Base-by-base conservation (phyloP, 768 basidiomycete genomes). In the Exidia glandulosa region DNA sequence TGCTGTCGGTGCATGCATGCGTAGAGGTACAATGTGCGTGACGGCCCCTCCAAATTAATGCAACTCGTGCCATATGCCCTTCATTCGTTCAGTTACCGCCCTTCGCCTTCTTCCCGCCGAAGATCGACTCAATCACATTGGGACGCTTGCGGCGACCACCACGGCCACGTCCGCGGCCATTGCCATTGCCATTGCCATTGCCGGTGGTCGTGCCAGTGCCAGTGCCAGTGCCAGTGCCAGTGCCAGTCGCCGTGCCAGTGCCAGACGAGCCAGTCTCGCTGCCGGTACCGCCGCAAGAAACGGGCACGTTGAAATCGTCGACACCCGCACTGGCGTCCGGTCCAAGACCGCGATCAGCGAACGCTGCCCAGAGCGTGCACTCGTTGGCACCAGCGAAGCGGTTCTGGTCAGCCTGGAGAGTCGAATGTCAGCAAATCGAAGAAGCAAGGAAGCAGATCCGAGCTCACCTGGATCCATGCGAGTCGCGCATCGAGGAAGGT, bases 361-460 rank as follows among this genome's bases (percentile, higher is more conserved):
- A 82, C 14, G 70, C 75, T 16, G 66, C 74, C 70, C 73, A 77
- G 31, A 82, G 63, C 4, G 68, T 67, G 62, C 80, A 81, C 52
- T 65, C 75, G 65, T 81, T 77, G 9, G 69, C 71, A 47, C 80
- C 79, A 3, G 59, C 64, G 66, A 72, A 81, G 9, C 77, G 71
- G 66, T 80, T 78, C 54, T 65, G 65, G 65, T 82, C 81, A 10
- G 81, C 80, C 65, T 80, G 77, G 56, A 81, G n/a, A n/a, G n/a
- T n/a, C n/a, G n/a, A n/a, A n/a, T n/a, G n/a, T n/a, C n/a, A n/a
- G n/a, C n/a, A n/a, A n/a, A n/a, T n/a, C n/a, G n/a, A n/a, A n/a
- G n/a, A n/a, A n/a, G n/a, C n/a, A n/a, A n/a, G n/a, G n/a, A n/a
- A n/a, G n/a, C n/a, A n/a, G n/a, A n/a, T n/a, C n/a, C n/a, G n/a